A percentile compares a stretch with the other conserved stretches of the same genome.
Conservation (phyloP, 116 monocot genomes). For the Dioscorea cayenensis region DNA sequence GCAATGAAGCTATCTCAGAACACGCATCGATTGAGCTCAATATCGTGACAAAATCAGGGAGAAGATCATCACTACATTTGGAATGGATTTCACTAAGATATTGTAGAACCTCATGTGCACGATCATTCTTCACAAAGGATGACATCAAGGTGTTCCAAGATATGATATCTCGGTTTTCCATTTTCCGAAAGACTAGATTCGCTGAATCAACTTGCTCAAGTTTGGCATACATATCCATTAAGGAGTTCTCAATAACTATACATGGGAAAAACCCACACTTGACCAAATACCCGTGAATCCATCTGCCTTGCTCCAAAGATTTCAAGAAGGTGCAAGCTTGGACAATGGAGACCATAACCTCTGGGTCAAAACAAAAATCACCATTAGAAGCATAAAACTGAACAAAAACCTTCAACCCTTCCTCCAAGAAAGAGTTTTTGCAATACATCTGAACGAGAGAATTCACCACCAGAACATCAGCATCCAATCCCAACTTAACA, state of each 20-base stretch:
- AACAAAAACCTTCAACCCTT: slow-evolving; percentile 22
- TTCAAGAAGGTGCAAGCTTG: slow-evolving; percentile 25
- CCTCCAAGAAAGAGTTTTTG: slow-evolving; percentile 30
- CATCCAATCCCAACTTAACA: slow-evolving; percentile 16
- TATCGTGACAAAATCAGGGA: slow-evolving; percentile 30
- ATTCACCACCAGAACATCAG: slow-evolving; percentile 12
- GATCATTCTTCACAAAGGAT: slow-evolving; percentile 24
- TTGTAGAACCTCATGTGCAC: slow-evolving; percentile 17
- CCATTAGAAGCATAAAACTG: slow-evolving; percentile 4
- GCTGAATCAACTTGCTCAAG: slow-evolving; percentile 14
- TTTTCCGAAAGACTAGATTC: slow-evolving; percentile 17
- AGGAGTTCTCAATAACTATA: slow-evolving; percentile 41
- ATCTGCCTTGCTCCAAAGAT: slow-evolving; percentile 20
- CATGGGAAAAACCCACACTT: slow-evolving; percentile 24
- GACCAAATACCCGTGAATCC: slow-evolving; percentile 32
- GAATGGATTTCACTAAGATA: slow-evolving; percentile 20
- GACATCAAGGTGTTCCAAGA: slow-evolving; percentile 50
- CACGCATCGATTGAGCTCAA: slow-evolving; percentile 45
- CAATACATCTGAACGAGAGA: slow-evolving; percentile 44
- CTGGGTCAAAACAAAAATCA: slow-evolving; percentile 2
- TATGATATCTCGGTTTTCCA: slow-evolving; percentile 23
- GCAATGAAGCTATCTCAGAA: slow-evolving; percentile 19
- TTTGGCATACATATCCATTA: slow-evolving; percentile 43
- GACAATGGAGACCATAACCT: slow-evolving; percentile 24
- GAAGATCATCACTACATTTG: not conserved